phyloP scores from a whole-genome alignment of 768 basidiomycete species.

The Boletus fagicola region DNA sequence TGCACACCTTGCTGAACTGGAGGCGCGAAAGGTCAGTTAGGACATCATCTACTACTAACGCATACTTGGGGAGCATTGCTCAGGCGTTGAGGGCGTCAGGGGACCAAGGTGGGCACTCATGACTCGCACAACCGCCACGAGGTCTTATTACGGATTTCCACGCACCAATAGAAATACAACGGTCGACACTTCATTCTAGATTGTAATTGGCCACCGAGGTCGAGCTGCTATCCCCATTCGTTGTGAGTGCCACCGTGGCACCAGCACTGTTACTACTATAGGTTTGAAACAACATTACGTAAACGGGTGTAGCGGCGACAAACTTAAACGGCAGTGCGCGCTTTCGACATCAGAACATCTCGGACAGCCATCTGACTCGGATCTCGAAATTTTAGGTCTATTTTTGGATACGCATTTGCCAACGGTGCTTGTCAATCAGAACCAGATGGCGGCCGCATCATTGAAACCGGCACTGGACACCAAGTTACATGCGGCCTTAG shows the following conservation, averaged over 20 bases:
- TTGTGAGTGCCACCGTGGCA: not conserved
- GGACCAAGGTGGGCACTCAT: no score
- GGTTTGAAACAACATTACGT: not conserved
- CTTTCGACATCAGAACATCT: not conserved
- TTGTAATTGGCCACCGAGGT: not conserved
- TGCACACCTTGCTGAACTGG: conserved; percentile 23
- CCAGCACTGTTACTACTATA: no score
- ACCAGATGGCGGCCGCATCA: no score
- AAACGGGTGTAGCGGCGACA: not conserved
- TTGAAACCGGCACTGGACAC: no score
- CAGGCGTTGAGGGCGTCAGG: not conserved
- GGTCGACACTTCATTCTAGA: not conserved
- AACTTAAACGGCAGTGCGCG: not conserved
- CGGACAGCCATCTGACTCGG: not conserved
- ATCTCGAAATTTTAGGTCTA: not conserved
- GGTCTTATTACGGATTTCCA: not conserved
- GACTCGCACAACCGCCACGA: not conserved
- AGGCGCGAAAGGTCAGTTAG: conserved; percentile 15
- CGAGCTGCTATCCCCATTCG: not conserved
- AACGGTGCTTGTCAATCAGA: no score
- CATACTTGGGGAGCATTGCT: conserved; percentile 9
- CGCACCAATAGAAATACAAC: not conserved
- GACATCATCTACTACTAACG: not conserved
- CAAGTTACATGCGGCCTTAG: no score
- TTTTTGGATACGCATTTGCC: no score